Conservation (phyloP, 176 grass and related monocot species). For the Metroxylon sagu region DNA sequence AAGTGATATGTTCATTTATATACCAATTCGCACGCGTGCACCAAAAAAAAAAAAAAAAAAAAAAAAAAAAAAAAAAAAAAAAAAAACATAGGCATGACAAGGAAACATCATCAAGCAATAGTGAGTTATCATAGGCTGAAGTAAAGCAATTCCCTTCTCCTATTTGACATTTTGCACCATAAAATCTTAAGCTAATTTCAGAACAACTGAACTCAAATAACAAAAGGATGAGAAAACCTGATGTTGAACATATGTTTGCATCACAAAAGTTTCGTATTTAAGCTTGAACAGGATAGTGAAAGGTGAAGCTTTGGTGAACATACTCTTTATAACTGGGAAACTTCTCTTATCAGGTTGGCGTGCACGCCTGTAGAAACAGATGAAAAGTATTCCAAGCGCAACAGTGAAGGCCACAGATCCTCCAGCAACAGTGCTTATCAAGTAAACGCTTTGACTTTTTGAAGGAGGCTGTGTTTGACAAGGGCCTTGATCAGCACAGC, state of each 20-base stretch:
- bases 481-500: slow-evolving; percentile 23
- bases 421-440: slow-evolving; percentile 35
- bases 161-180: no score
- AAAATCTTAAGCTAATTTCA: not conserved
- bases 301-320: not conserved
- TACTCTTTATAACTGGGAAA: slow-evolving; percentile 49
- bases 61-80: no score
- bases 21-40: no score
- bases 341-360: slow-evolving; percentile 28
- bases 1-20: no score
- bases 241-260: no score
- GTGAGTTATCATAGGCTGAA: no score
- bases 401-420: slow-evolving; percentile 52
- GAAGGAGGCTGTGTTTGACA: slow-evolving; percentile 17
- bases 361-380: slow-evolving; percentile 48
- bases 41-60: no score
- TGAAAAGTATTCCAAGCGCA: slow-evolving; percentile 38
- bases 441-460: slow-evolving; percentile 13
- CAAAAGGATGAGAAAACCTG: slow-evolving; percentile 7
- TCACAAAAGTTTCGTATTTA: no score
- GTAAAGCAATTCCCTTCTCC: no score
- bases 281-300: no score
- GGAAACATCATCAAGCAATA: no score
- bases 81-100: no score
- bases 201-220: not conserved